phyloP scores from a whole-genome alignment of 148 eudicot species.

The Rhododendron molle region DNA sequence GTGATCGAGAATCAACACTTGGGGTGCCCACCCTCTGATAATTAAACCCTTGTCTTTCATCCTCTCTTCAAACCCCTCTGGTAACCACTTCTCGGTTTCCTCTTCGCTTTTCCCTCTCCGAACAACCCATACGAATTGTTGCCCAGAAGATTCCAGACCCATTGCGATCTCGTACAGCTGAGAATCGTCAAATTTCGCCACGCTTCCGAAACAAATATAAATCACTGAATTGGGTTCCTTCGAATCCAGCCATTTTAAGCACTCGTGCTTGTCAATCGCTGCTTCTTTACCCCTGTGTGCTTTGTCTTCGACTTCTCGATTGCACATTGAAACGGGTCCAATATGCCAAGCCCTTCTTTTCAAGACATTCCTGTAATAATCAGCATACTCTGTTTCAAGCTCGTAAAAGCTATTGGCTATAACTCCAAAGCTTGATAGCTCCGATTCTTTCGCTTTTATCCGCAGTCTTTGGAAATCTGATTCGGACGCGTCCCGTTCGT shows the following conservation, averaged over 20 bases:
- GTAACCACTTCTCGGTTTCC: constrained; percentile 16
- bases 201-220: constrained; percentile 51
- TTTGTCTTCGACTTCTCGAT: constrained; percentile 25
- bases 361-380: constrained; percentile 33
- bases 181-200: background rate
- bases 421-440: constrained; percentile 40
- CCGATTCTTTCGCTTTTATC: constrained; percentile 19
- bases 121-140: constrained; percentile 56
- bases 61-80: constrained; percentile 29
- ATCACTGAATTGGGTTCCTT: constrained; percentile 47
- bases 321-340: constrained; percentile 48
- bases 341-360: constrained; percentile 50
- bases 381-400: constrained; percentile 58
- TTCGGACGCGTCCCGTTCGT: background rate
- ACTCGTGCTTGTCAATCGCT: constrained; percentile 35
- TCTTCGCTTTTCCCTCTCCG: constrained; percentile 11
- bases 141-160: constrained; percentile 46
- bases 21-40: constrained; percentile 39
- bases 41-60: constrained; percentile 22
- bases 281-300: constrained; percentile 36
- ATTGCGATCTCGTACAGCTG: constrained; percentile 47
- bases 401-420: constrained; percentile 59
- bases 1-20: constrained; percentile 27
- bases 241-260: constrained; percentile 56
- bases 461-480: background rate